phyloP scores from a whole-genome alignment of 73 alveolate species.

The Symbiodinium pilosum region DNA sequence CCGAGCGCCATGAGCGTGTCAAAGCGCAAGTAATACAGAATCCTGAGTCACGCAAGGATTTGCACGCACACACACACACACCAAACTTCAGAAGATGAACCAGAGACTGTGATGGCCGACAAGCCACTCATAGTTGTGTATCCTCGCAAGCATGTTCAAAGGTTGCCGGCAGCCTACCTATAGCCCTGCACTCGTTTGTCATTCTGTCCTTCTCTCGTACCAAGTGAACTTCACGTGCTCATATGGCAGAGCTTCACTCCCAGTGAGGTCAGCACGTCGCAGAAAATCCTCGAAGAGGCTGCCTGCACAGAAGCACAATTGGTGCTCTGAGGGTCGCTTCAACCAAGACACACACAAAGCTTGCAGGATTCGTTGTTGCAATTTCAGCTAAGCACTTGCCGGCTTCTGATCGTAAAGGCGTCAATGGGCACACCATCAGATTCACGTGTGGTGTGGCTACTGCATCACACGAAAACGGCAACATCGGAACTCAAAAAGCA shows the following conservation, averaged over 20 bases:
- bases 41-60: not conserved
- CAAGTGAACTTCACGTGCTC: slow-evolving; percentile 42
- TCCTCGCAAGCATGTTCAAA: not conserved
- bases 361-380: no score
- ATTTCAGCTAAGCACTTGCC: no score
- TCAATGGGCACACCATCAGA: no score
- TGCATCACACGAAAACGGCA: no score
- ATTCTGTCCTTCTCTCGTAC: slow-evolving; percentile 22
- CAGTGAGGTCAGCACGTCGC: slow-evolving; percentile 37
- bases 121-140: slow-evolving; percentile 54
- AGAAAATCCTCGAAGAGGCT: slow-evolving; percentile 14
- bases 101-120: not conserved
- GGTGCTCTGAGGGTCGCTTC: no score
- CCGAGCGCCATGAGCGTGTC: slow-evolving; percentile 57
- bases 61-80: not conserved
- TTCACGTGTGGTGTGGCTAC: no score
- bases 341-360: no score
- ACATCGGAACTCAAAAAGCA: no score
- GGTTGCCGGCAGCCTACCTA: not conserved
- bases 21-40: slow-evolving; percentile 32
- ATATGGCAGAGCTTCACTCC: slow-evolving; percentile 8
- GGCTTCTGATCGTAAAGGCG: no score
- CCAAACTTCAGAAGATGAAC: no score
- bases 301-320: slow-evolving; percentile 14
- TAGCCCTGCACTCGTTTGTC: not conserved